phyloP scores from a whole-genome alignment of 345 rosid species.

The Isatis tinctoria region DNA sequence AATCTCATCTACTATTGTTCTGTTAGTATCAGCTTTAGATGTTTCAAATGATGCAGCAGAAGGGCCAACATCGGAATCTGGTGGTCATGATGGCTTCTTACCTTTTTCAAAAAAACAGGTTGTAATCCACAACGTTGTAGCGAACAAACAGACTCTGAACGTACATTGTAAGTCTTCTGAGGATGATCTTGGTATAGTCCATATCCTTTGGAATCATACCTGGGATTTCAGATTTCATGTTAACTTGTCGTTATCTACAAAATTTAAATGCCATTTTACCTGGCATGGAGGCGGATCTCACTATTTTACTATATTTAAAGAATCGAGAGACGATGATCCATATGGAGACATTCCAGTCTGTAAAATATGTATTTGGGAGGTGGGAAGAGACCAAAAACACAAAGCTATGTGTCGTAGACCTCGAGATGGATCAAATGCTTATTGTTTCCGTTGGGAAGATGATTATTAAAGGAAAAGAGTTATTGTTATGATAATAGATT shows the following conservation, averaged over 20 bases:
- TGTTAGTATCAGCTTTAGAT: not conserved
- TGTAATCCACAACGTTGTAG: not conserved
- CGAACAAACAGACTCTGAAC: not conserved
- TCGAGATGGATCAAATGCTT: not conserved
- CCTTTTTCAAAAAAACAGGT: not conserved
- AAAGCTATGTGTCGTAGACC: not conserved
- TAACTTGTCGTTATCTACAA: not conserved
- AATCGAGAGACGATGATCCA: conserved; percentile 1
- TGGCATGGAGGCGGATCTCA: conserved; percentile 1
- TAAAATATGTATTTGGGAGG: conserved; percentile 7
- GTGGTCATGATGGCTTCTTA: not conserved
- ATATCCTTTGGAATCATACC: not conserved
- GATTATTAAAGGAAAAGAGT: not conserved
- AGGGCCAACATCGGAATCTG: not conserved
- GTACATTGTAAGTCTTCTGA: not conserved
- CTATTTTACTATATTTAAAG: not conserved
- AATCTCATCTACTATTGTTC: not conserved
- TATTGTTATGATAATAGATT: no score
- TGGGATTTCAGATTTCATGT: conserved; percentile 4
- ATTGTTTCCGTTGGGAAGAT: not conserved
- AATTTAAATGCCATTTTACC: not conserved
- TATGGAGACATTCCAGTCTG: not conserved
- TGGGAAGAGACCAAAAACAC: not conserved
- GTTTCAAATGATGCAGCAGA: not conserved
- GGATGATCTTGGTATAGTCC: not conserved